A percentile compares a stretch with the other conserved stretches of the same genome.
These are phyloP conservation scores for Datura wrightii DNA, from an alignment of 257 asterid genomes.

Conservation along the genomic window DNA sequence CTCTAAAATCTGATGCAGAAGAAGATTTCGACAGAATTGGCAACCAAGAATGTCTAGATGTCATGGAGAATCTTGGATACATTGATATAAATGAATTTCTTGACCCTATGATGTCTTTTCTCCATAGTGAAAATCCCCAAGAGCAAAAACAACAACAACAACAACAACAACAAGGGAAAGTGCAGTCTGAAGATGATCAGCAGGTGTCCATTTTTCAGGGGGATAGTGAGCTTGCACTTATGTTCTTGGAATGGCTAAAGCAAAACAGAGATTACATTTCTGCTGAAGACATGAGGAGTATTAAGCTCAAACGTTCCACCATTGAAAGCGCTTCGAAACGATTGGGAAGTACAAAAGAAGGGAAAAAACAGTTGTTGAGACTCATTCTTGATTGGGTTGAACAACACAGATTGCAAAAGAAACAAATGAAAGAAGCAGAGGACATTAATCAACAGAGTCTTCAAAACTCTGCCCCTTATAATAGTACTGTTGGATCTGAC, in stretches of 20 bases:
- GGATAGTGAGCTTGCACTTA: slow-evolving; percentile 62
- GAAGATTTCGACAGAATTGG: slow-evolving; percentile 31
- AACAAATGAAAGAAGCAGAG: slow-evolving; percentile 38
- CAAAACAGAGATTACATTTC: slow-evolving; percentile 75
- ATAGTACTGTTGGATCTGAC: background rate
- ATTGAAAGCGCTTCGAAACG: slow-evolving; percentile 77
- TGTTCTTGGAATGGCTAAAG: slow-evolving; percentile 86
- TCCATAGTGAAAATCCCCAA: slow-evolving; percentile 51
- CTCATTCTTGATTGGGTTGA: slow-evolving; percentile 89
- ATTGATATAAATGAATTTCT: slow-evolving; percentile 63
- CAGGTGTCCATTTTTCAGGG: slow-evolving; percentile 57
- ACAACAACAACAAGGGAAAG: background rate
- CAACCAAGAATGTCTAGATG: slow-evolving; percentile 52
- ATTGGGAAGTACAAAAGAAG: slow-evolving; percentile 66
- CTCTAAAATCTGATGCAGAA: slow-evolving; percentile 45
- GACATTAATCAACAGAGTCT: background rate
- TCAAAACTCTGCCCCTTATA: slow-evolving; percentile 22
- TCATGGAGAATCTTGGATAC: slow-evolving; percentile 67
- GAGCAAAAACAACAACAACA: background rate
- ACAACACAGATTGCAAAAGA: slow-evolving; percentile 68
- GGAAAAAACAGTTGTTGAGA: slow-evolving; percentile 68
- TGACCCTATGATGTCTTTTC: slow-evolving; percentile 66
- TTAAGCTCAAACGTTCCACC: slow-evolving; percentile 79
- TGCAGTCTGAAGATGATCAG: slow-evolving; percentile 9
- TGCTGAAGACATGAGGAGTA: slow-evolving; percentile 80